Evolutionary conservation across 306 rosid species (phyloP).

Genomic region (Geum urbanum): DNA sequence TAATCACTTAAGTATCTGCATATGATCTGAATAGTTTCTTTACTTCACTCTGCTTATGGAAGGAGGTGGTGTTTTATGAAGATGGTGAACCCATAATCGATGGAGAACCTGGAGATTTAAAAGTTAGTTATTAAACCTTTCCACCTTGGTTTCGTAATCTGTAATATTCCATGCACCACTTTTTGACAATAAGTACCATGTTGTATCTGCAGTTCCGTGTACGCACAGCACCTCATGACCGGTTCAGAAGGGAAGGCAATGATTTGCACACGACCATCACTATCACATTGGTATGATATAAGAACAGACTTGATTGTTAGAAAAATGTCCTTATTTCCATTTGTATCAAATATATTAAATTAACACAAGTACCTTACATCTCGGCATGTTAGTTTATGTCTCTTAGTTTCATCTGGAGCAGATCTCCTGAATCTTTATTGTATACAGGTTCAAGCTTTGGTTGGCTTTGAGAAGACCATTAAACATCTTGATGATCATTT

Average conservation of each 20-base stretch:
- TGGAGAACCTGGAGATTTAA: constrained; percentile 94
- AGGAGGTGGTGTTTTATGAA: constrained; percentile 96
- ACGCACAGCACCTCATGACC: constrained; percentile 79
- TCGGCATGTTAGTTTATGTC: too few relatives aligned
- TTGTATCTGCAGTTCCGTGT: constrained; percentile 71
- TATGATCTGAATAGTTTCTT: neutral
- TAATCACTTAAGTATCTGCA: neutral
- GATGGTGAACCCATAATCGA: constrained; percentile 95
- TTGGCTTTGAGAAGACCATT: constrained; percentile 81
- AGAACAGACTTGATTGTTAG: neutral
- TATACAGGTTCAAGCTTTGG: constrained; percentile 91
- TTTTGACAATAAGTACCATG: constrained; percentile 25
- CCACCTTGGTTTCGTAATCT: constrained; percentile 16
- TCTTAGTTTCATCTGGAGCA: too few relatives aligned
- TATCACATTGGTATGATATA: constrained; percentile 62
- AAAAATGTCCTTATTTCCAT: neutral
- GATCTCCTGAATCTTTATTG: neutral
- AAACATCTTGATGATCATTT: constrained; percentile 88
- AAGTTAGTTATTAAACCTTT: constrained; percentile 44
- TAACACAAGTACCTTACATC: neutral
- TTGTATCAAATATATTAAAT: neutral
- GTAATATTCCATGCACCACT: constrained; percentile 13
- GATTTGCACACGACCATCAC: constrained; percentile 85
- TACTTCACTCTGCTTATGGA: constrained; percentile 14
- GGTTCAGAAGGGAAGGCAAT: constrained; percentile 78